phyloP scores from a whole-genome alignment of 371 early-diverging fungal species.

The Apophysomyces variabilis region DNA sequence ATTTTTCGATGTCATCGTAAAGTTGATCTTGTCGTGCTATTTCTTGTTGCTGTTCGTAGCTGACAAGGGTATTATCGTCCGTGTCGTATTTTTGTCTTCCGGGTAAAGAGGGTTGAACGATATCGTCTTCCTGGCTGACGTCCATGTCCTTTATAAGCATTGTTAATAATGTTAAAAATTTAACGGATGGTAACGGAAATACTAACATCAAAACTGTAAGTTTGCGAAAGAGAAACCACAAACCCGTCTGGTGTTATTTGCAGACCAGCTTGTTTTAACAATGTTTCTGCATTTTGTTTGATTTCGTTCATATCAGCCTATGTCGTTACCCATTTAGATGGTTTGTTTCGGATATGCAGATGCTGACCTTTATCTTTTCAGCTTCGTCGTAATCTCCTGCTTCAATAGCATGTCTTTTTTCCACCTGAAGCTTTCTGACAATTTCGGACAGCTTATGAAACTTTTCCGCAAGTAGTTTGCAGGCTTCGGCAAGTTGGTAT shows the following conservation, averaged over 20 bases:
- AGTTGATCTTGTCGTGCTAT: slow-evolving; percentile 22
- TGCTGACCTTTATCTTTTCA: slow-evolving; percentile 61
- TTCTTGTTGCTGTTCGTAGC: slow-evolving; percentile 15
- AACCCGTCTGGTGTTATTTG: slow-evolving; percentile 28
- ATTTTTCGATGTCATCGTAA: slow-evolving; percentile 31
- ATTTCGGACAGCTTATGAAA: slow-evolving; percentile 52
- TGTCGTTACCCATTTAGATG: not conserved
- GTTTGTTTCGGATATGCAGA: not conserved
- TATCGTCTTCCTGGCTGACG: slow-evolving; percentile 3
- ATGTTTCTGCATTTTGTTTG: slow-evolving; percentile 24
- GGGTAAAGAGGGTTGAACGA: slow-evolving; percentile 2
- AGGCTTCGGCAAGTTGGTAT: slow-evolving; percentile 56
- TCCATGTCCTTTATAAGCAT: slow-evolving; percentile 6
- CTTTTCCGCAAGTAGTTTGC: slow-evolving; percentile 44
- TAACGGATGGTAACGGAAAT: not conserved
- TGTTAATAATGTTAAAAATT: not conserved
- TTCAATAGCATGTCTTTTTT: slow-evolving; percentile 66
- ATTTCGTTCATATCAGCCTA: slow-evolving; percentile 28
- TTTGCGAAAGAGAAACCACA: slow-evolving; percentile 14
- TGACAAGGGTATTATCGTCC: slow-evolving; percentile 22
- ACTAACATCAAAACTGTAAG: slow-evolving; percentile 9
- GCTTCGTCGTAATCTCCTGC: slow-evolving; percentile 79
- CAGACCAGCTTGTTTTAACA: slow-evolving; percentile 20
- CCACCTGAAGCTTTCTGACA: slow-evolving; percentile 56
- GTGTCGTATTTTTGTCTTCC: slow-evolving; percentile 10